Evolutionary conservation across 257 asterid species (phyloP).

Genomic region (Petunia axillaris): DNA sequence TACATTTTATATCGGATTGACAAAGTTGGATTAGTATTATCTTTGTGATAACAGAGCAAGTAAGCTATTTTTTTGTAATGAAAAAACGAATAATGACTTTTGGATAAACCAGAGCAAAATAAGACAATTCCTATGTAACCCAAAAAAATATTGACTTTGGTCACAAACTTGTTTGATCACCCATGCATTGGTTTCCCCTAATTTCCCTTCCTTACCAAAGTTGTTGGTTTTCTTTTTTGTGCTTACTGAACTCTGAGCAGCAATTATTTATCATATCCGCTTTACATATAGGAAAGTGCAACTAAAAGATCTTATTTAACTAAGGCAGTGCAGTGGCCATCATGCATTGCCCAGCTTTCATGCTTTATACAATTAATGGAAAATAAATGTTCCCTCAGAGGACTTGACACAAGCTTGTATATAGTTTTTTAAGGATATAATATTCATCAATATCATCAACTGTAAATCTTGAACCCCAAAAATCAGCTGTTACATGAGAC

Average conservation of each 20-base stretch:
- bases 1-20: too few species aligned
- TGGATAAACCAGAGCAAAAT: too few species aligned
- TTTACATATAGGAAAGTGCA: not conserved
- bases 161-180: too few species aligned
- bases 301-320: not conserved
- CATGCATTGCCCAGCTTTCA: not conserved
- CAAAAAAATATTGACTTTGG: too few species aligned
- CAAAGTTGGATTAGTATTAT: too few species aligned
- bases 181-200: too few species aligned
- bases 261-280: not conserved
- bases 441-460: not conserved
- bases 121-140: too few species aligned
- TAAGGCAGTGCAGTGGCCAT: not conserved
- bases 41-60: too few species aligned
- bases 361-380: constrained; percentile 3
- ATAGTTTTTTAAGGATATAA: not conserved
- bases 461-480: not conserved
- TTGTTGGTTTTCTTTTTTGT: not conserved
- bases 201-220: not conserved
- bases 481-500: not conserved
- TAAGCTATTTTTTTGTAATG: too few species aligned
- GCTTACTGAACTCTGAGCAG: not conserved
- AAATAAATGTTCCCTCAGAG: not conserved
- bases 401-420: not conserved
- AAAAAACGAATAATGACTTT: too few species aligned